A percentile compares a stretch with the other conserved stretches of the same genome.
phyloP scores from a whole-genome alignment of 2,329 filamentous ascomycete species.

The Monilinia vaccinii-corymbosi region DNA sequence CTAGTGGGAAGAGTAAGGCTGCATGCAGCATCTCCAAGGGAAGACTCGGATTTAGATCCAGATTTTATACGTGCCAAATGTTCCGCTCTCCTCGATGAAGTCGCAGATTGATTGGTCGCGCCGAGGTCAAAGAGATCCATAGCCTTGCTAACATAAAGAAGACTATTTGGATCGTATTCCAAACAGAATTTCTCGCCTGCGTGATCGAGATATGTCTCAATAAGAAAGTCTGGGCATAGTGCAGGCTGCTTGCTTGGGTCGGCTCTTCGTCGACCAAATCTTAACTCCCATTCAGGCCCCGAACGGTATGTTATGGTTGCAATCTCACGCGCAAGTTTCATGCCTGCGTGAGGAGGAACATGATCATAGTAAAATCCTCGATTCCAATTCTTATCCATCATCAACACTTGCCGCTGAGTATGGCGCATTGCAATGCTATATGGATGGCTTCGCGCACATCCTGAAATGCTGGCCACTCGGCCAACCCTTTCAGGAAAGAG shows the following conservation, averaged over 20 bases:
- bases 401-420: conserved; percentile 91
- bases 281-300: conserved; percentile 93
- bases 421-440: conserved; percentile 99
- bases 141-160: conserved; percentile 94
- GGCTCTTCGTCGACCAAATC: conserved; percentile 80
- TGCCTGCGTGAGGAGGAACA: conserved; percentile 86
- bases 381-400: conserved; percentile 98
- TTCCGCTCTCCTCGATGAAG: conserved; percentile 51
- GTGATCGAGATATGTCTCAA: conserved; percentile 96
- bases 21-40: conserved; percentile 43
- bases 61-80: conserved; percentile 49
- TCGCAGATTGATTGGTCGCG: conserved; percentile 54
- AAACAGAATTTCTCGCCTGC: conserved; percentile 97
- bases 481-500: conserved; percentile 75
- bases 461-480: conserved; percentile 80
- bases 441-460: conserved; percentile 87
- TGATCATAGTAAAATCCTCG: conserved; percentile 86
- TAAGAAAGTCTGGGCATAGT: conserved; percentile 92
- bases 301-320: conserved; percentile 96
- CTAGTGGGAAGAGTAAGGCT: conserved; percentile 72
- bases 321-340: conserved; percentile 97
- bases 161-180: conserved; percentile 90
- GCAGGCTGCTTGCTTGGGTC: conserved; percentile 82
- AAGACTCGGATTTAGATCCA: conserved; percentile 25
- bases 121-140: conserved; percentile 98